These are phyloP conservation scores for Thalassiosira profunda DNA, from an alignment of 108 stramenopile genomes.

Conservation along the genomic window DNA sequence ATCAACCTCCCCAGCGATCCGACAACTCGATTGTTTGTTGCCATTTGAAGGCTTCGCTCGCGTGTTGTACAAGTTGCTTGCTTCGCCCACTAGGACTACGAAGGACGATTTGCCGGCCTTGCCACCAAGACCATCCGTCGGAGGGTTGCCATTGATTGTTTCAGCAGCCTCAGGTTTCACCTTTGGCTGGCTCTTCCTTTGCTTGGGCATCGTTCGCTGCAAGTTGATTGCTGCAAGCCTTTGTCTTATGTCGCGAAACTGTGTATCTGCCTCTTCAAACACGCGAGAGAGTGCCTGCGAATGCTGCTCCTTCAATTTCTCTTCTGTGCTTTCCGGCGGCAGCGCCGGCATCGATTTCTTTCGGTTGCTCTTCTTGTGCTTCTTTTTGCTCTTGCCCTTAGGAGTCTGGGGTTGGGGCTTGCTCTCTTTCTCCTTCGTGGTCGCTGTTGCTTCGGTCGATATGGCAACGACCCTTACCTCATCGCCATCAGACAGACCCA, in stretches of 20 bases:
- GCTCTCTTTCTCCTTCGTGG: not conserved
- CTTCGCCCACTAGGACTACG: conserved; percentile 2
- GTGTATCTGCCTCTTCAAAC: conserved; percentile 11
- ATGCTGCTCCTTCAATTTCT: conserved; percentile 1
- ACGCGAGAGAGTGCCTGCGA: conserved; percentile 10
- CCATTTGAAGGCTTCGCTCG: too few species aligned
- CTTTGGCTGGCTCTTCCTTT: too few species aligned
- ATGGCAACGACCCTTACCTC: conserved; percentile 3
- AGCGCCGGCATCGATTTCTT: too few species aligned
- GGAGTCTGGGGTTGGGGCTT: not conserved
- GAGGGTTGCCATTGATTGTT: too few species aligned
- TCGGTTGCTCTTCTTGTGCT: not conserved
- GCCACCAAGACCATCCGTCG: conserved; percentile 1
- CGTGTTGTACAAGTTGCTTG: conserved; percentile 17
- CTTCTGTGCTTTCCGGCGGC: too few species aligned
- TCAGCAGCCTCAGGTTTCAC: too few species aligned
- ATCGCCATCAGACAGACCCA: conserved; percentile 1
- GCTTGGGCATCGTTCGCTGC: conserved; percentile 1
- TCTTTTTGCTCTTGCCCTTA: not conserved
- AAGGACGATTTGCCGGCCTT: conserved; percentile 20
- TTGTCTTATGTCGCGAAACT: conserved; percentile 3
- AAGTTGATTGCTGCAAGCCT: too few species aligned
- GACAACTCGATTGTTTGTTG: not conserved
- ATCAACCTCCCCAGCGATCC: not conserved
- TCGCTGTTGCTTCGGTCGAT: not conserved